Evolutionary conservation across 2,329 filamentous ascomycete species (phyloP), one percentile per base, ranked within the genome.

Genomic region (Passalora sequoiae): DNA sequence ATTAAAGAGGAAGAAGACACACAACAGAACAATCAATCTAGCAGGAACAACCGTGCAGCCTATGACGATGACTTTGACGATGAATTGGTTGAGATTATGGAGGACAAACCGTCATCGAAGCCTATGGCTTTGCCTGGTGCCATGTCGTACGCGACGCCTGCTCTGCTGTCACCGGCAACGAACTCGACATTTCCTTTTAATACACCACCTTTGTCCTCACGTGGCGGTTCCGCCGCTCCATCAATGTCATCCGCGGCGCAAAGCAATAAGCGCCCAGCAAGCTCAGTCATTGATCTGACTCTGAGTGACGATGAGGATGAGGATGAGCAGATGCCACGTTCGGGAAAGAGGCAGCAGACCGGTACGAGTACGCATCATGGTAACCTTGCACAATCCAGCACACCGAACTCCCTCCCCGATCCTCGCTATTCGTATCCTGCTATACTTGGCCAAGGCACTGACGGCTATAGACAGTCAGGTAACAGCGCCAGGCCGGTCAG

Each of bases 201-300:
- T 32, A 74, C 71, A 10, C 70, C 71, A 12, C 70, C 70, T 4
- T 49, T 70, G 10, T 69, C 67, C 9, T 73, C 71, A 9, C 61
- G 71, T 33, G 71, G 72, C 47, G 46, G 59, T 12, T 67, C 65
- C 15, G 53, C 59, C 6, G 57, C 61, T 28, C 59, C 58, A 33
- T 63, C 60, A 2, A 44, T 57, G 25, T 43, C 51, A 35, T 58
- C 57, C 55, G 62, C 38, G 55, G 58, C 40, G 58, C 60, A 33
- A 56, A 62, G 65, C 19, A 64, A 60, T 43, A 75, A 73, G 56
- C 63, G 70, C 25, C 63, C 64, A 21, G 65, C 67, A 9, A 63
- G 63, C 22, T 69, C 70, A 40, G 69, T 73, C 19, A 71, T 75
- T 40, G 71, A 74, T 50, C 59, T 74, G 56, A 74, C 70, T 1